Evolutionary conservation across 2,329 filamentous ascomycete species (phyloP).

Genomic region (Stagonosporopsis rhizophila): DNA sequence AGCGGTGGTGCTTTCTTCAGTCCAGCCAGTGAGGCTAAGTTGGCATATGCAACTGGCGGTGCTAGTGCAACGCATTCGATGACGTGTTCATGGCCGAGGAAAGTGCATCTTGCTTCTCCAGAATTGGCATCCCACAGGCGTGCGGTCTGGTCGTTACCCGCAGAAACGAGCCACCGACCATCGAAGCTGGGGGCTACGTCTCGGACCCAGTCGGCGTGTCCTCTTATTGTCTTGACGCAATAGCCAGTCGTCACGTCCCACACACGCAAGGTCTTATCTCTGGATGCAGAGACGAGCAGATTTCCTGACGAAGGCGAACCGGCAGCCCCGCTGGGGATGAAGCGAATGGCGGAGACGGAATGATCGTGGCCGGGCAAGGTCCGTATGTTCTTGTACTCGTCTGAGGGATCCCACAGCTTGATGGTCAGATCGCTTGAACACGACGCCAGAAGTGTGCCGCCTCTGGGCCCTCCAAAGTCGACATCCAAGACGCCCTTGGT

Average conservation of each 20-base stretch:
- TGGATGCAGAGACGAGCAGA: slow-evolving; percentile 82
- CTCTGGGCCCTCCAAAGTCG: slow-evolving; percentile 86
- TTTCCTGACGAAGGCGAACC: slow-evolving; percentile 82
- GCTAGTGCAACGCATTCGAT: slow-evolving; percentile 89
- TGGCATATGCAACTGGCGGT: slow-evolving; percentile 77
- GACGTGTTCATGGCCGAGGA: slow-evolving; percentile 85
- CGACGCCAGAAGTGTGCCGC: slow-evolving; percentile 78
- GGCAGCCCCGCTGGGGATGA: slow-evolving; percentile 82
- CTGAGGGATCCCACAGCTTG: slow-evolving; percentile 90
- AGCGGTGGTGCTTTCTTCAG: slow-evolving; percentile 80
- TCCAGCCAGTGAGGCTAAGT: slow-evolving; percentile 78
- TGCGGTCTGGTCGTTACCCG: slow-evolving; percentile 81
- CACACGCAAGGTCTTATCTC: slow-evolving; percentile 83
- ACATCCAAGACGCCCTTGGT: slow-evolving; percentile 88
- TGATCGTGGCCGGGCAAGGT: slow-evolving; percentile 92
- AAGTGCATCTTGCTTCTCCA: slow-evolving; percentile 76
- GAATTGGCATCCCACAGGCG: slow-evolving; percentile 84
- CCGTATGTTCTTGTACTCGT: slow-evolving; percentile 94
- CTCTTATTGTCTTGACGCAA: slow-evolving; percentile 86
- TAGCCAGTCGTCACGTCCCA: slow-evolving; percentile 96
- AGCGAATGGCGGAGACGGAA: slow-evolving; percentile 85
- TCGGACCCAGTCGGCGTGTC: slow-evolving; percentile 90
- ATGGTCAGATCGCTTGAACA: slow-evolving; percentile 91
- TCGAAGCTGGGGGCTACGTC: slow-evolving; percentile 84
- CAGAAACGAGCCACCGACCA: slow-evolving; percentile 81